Base-by-base conservation (phyloP, 371 early-diverging fungal species). In the Nematocida sp. region DNA sequence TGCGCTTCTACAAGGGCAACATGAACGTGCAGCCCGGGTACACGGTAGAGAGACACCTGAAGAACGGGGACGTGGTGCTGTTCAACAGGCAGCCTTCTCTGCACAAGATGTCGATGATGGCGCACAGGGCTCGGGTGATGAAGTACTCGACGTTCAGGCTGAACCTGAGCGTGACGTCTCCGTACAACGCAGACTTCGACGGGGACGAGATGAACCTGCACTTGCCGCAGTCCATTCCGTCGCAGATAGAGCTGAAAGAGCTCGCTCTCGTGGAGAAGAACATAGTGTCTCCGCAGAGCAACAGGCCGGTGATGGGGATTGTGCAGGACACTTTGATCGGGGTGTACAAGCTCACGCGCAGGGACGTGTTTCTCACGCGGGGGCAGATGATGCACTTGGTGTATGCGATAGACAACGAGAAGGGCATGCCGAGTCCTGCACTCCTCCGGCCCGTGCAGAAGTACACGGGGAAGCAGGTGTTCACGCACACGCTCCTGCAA, bases 61-160 rank as follows among this genome's bases (percentile, higher is more conserved):
- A 88, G 66, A 90, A 95, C 81, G 92, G 90, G 53, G 99, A 99
- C 84, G 87, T 92, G 11, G 91, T 99, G 55, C 90, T 99, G 64
- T 99, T 99, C 86, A 99, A 99, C 82, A 91, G 99, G 78, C 99
- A 99, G 86, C 99, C 99, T 1, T 92, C 93, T 25, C 85, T 99
- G 75, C 99, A 99, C 86, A 99, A 99, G 85, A 96, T 96, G 96
- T 91, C 91, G 70, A 99, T 99, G 97, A 99, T 99, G 99, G 96
- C 94, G 3, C 99, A 99, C 84, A 85, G 87, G 52, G 93, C 93
- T 40, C 88, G 89, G 74, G 93, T 99, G 32, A 95, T 99, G 96
- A 92, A 94, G 0, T 92, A 90, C 81, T 93, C 93, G 27, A 99
- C 96, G 2, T 97, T 99, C 87, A 88, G 99, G 64, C 86, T 99